Evolutionary conservation across 2,329 filamentous ascomycete genomes (phyloP).

Genomic region (Penicillium sp.): DNA sequence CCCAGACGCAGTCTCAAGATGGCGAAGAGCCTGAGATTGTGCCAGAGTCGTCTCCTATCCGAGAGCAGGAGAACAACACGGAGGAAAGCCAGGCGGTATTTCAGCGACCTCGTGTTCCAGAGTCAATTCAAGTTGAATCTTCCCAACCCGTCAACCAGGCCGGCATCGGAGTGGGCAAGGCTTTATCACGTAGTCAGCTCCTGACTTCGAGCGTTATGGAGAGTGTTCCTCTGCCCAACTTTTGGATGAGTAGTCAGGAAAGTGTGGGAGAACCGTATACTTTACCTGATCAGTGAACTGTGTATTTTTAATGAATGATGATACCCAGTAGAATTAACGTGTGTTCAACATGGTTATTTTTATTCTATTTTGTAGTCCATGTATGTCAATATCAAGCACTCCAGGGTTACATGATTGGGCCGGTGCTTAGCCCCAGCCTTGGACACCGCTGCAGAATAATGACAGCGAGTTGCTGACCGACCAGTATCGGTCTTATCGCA

Average conservation of each 20-base stretch:
- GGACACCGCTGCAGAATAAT: neutral
- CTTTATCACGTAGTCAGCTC: conserved; percentile 38
- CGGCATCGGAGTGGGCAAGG: conserved; percentile 15
- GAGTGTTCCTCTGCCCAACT: conserved; percentile 41
- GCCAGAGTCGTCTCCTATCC: conserved; percentile 41
- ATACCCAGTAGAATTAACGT: neutral
- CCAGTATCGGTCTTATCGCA: neutral
- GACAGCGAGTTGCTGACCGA: neutral
- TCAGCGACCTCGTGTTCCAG: conserved; percentile 20
- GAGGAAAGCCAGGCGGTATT: conserved; percentile 11
- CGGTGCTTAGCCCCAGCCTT: neutral
- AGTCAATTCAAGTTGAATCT: conserved; percentile 42
- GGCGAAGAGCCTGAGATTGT: conserved; percentile 34
- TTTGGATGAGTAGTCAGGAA: conserved; percentile 41
- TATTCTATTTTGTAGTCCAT: neutral
- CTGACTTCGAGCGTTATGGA: conserved; percentile 46
- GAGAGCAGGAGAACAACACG: conserved; percentile 15
- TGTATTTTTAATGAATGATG: conserved; percentile 16
- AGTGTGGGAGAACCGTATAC: conserved; percentile 40
- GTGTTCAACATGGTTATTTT: neutral
- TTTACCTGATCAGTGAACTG: conserved; percentile 23
- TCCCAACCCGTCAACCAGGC: conserved; percentile 38
- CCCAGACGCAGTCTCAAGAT: conserved; percentile 24
- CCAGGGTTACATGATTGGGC: neutral
- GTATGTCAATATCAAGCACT: neutral